These are phyloP conservation scores for Oryza meridionalis DNA, from an alignment of 176 grass and related monocot genomes.

Conservation along the genomic window DNA sequence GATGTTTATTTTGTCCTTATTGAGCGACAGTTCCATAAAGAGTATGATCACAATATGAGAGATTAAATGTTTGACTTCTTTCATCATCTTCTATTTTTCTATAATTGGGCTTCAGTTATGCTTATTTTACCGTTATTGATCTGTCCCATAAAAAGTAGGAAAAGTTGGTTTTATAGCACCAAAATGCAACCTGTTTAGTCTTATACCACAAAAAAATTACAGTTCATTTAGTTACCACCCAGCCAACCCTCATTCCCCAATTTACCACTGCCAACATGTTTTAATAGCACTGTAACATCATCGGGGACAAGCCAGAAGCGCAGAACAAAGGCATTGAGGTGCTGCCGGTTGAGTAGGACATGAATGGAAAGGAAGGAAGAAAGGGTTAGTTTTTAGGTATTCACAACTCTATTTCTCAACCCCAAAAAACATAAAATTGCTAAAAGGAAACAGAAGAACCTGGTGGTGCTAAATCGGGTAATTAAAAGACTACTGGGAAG, in stretches of 20 bases:
- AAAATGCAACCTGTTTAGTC: no score
- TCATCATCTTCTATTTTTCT: background rate
- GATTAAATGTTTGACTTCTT: background rate
- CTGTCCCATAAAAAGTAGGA: no score
- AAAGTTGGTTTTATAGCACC: no score
- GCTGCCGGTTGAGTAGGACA: background rate
- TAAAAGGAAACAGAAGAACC: background rate
- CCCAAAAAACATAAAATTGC: background rate
- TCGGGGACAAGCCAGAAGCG: background rate
- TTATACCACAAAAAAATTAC: background rate
- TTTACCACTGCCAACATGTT: background rate
- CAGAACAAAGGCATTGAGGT: background rate
- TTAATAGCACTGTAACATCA: background rate
- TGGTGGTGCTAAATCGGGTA: background rate
- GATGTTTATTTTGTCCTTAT: background rate
- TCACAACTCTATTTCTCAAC: background rate
- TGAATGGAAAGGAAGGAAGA: background rate
- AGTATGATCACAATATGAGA: background rate
- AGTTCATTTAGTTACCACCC: background rate
- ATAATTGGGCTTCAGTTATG: no score
- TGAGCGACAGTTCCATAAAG: constrained; percentile 1
- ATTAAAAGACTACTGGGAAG: background rate
- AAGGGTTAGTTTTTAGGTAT: background rate
- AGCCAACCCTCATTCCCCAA: background rate
- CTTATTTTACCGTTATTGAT: no score